Evolutionary conservation across 768 basidiomycete genomes (phyloP).

Genomic region (Leccinum variicolor): DNA sequence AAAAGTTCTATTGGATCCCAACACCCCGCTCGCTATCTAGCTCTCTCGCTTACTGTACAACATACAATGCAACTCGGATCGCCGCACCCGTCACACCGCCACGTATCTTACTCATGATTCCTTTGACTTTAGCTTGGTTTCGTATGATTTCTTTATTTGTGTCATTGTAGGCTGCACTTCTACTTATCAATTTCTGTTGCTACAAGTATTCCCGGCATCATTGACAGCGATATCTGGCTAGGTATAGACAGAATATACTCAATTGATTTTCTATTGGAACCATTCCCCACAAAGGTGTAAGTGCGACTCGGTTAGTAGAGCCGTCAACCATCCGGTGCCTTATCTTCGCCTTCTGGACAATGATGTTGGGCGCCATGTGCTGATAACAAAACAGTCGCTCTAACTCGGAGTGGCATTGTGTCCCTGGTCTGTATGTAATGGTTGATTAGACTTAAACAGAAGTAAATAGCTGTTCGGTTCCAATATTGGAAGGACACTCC

Average conservation of each 20-base stretch:
- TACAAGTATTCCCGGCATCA: conserved; percentile 28
- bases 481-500: not conserved
- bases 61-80: conserved; percentile 20
- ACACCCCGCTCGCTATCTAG: conserved; percentile 13
- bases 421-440: not conserved
- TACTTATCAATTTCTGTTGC: conserved; percentile 30
- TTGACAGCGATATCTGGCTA: conserved; percentile 27
- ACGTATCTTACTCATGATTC: conserved; percentile 17
- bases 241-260: conserved; percentile 24
- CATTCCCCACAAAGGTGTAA: not conserved
- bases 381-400: not conserved
- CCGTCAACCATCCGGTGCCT: not conserved
- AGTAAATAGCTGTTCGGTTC: conserved; percentile 18
- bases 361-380: not conserved
- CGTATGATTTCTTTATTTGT: conserved; percentile 25
- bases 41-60: conserved; percentile 24
- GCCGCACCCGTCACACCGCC: conserved; percentile 10
- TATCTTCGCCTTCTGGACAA: not conserved
- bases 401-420: not conserved
- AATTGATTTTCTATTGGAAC: conserved; percentile 14
- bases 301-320: not conserved
- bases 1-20: conserved; percentile 8
- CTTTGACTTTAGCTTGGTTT: conserved; percentile 16
- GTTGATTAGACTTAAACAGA: conserved; percentile 25
- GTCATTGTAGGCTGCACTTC: conserved; percentile 23